Evolutionary conservation across 2,329 filamentous ascomycete species (phyloP).

Genomic region (Xylariales sp.): DNA sequence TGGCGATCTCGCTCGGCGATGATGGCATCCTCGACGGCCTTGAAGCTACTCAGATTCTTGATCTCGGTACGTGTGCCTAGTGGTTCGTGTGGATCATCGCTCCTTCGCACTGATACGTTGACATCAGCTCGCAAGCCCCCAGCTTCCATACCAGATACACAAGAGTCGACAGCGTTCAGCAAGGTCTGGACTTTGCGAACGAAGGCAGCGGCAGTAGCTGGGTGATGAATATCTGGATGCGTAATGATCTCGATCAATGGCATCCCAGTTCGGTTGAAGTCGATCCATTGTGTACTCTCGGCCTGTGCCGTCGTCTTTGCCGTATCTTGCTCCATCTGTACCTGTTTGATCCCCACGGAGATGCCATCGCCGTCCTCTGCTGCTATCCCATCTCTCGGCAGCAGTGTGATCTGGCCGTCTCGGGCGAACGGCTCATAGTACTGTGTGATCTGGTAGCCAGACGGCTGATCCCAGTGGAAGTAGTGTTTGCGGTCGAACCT

Average conservation of each 20-base stretch:
- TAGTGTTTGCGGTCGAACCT: conserved; percentile 97
- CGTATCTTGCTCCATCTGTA: conserved; percentile 97
- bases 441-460: conserved; percentile 96
- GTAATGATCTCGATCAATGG: conserved; percentile 96
- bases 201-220: conserved; percentile 79
- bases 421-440: conserved; percentile 74
- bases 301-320: conserved; percentile 85
- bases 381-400: conserved; percentile 73
- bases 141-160: conserved; percentile 86
- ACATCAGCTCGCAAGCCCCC: conserved; percentile 90
- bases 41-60: conserved; percentile 94
- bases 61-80: conserved; percentile 92
- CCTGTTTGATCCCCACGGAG: conserved; percentile 78
- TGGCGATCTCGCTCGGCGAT: conserved; percentile 87
- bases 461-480: conserved; percentile 97
- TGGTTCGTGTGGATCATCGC: conserved; percentile 33
- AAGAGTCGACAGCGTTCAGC: conserved; percentile 75
- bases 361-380: conserved; percentile 67
- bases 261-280: conserved; percentile 89
- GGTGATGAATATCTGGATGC: conserved; percentile 79
- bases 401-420: conserved; percentile 68
- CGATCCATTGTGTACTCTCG: conserved; percentile 70
- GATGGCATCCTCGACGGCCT: conserved; percentile 91
- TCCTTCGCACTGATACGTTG: conserved; percentile 79
- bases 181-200: conserved; percentile 84